phyloP scores from a whole-genome alignment of 805 yeast genomes.

The Candida vartiovaarae region DNA sequence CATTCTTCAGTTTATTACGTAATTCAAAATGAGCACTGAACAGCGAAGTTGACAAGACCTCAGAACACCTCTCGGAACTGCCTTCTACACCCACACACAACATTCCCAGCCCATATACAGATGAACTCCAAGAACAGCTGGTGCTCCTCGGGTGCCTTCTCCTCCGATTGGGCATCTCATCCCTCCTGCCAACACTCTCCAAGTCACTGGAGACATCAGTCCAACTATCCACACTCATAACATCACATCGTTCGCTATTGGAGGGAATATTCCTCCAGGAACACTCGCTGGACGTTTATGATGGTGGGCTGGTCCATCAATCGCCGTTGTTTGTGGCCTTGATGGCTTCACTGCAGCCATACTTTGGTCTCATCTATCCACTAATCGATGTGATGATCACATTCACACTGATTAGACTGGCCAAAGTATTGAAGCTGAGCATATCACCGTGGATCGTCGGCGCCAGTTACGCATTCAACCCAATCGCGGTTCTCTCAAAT shows the following conservation, averaged over 20 bases:
- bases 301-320: conserved; percentile 84
- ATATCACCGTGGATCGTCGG: conserved; percentile 41
- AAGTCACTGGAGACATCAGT: conserved; percentile 30
- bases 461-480: conserved; percentile 69
- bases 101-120: neutral
- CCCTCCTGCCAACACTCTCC: conserved; percentile 14
- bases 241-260: conserved; percentile 54
- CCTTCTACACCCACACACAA: no score
- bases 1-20: no score
- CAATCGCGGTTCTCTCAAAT: conserved; percentile 63
- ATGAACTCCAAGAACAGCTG: conserved; percentile 6
- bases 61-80: no score
- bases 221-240: conserved; percentile 65
- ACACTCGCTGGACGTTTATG: conserved; percentile 57
- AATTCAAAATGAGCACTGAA: no score
- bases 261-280: conserved; percentile 62
- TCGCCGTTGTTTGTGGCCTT: conserved; percentile 64
- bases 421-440: conserved; percentile 25
- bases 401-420: conserved; percentile 42
- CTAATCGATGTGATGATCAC: conserved; percentile 54
- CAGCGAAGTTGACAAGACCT: no score
- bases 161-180: conserved; percentile 14
- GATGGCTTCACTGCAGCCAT: conserved; percentile 29
- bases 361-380: conserved; percentile 39
- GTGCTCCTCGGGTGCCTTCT: conserved; percentile 11